These are phyloP conservation scores for Metschnikowia reukaufii DNA, from an alignment of 805 yeast species.

Conservation along the genomic window DNA sequence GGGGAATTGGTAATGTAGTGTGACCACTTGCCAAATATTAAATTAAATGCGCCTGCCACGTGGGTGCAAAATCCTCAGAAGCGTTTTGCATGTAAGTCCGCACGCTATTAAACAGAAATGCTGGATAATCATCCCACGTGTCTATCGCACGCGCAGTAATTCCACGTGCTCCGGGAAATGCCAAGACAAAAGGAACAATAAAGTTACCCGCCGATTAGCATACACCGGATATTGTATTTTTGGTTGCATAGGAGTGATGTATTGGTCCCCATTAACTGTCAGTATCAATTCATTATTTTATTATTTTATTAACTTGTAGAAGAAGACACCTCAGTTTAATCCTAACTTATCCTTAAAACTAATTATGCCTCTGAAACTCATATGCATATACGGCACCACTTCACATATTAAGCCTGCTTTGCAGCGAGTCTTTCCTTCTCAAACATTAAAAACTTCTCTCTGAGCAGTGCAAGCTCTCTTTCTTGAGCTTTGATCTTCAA, in stretches of 20 bases:
- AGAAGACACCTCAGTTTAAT: no score
- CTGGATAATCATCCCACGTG: conserved; percentile 5
- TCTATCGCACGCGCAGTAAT: not conserved
- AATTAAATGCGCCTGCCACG: conserved; percentile 12
- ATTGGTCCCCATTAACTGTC: no score
- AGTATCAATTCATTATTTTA: no score
- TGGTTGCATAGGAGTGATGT: no score
- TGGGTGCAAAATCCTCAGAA: conserved; percentile 14
- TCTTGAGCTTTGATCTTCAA: conserved; percentile 46
- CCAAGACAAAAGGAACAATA: not conserved
- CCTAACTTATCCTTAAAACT: no score
- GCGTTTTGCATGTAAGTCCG: not conserved
- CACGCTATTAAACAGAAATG: not conserved
- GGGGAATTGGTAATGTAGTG: conserved; percentile 14
- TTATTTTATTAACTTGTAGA: no score
- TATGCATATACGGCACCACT: no score
- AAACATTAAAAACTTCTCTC: conserved; percentile 42
- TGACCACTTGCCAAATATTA: conserved; percentile 17
- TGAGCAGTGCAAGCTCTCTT: conserved; percentile 56
- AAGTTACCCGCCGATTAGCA: not conserved
- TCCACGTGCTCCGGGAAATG: conserved; percentile 4
- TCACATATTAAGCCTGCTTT: not conserved
- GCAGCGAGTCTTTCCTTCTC: conserved; percentile 10
- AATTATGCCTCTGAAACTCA: no score
- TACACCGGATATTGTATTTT: not conserved